Base-by-base conservation (phyloP, 2,329 filamentous ascomycete species). In the Fusarium sp. region DNA sequence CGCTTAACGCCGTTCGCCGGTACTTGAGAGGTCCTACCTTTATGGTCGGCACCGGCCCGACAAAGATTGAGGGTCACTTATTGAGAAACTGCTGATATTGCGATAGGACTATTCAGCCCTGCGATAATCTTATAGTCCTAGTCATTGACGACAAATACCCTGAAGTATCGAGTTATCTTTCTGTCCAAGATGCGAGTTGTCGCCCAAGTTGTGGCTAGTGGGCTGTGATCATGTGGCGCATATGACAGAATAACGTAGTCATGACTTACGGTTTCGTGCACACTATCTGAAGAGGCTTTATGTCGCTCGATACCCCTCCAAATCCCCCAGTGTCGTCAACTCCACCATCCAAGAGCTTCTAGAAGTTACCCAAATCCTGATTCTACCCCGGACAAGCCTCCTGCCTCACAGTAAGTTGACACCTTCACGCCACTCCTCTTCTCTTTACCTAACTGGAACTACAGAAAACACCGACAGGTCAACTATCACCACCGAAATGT, bases 401-500 rank as follows among this genome's bases (percentile, higher is more conserved):
- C 52, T 42, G 57, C 31, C 67, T n/a, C 23, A 58, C 31, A 50
- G 45, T 25, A 52, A 31, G 25, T 31, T 21, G 46, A 43, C 53
- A 28, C 25, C 7, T 26, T 14, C 25, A 19, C 43, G 21, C 11
- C 13, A 31, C 34, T 26, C 31, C 14, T 53, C 19, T 46, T 53
- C 23, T 21, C 28, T 39, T 26, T 18, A 44, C 42, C 23, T 42
- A n/a, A 34, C 41, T 25, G 23, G 16, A 18, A 9, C 37, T 12
- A 19, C 26, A 41, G 43, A 19, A 19, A 23, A 19, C 10, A 31
- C n/a, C 44, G 23, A 25, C 31, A 42, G 28, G 25, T 23, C 50
- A 30, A 25, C 46, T 46, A 18, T 34, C 39, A 43, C 42, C 42
- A 21, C 23, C 48, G 31, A 62, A 66, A 82, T 82, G 81, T 83